Percentiles rank a stretch among this genome's conserved stretches.
These are phyloP conservation scores for Fraxinus velutina DNA, from an alignment of 305 asterid genomes.

Conservation along the genomic window DNA sequence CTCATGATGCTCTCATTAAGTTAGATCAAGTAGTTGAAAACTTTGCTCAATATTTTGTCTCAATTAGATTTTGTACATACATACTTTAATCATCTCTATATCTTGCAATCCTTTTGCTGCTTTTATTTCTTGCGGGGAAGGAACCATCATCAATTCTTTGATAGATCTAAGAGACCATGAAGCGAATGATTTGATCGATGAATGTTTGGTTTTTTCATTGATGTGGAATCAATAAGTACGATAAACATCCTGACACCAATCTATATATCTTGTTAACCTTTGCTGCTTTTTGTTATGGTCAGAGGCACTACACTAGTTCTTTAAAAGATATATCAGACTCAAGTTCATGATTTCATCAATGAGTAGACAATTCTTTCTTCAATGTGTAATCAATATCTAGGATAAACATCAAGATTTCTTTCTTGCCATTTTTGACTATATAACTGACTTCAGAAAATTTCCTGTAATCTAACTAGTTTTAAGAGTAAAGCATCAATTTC, in stretches of 20 bases:
- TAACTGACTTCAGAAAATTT: neutral
- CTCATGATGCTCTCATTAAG: neutral
- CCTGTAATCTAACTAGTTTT: neutral
- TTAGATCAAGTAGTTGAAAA: neutral
- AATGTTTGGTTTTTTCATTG: neutral
- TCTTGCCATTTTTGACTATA: neutral
- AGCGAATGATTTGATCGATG: neutral
- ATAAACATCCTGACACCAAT: neutral
- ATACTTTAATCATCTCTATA: neutral
- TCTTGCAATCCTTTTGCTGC: neutral
- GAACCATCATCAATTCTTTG: neutral
- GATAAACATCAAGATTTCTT: neutral
- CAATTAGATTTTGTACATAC: neutral
- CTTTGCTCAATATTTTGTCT: neutral
- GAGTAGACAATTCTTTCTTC: neutral
- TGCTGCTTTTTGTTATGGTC: neutral
- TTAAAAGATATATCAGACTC: neutral
- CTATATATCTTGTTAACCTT: neutral
- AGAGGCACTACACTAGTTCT: neutral
- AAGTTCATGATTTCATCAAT: neutral
- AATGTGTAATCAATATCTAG: neutral
- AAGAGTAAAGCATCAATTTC: neutral
- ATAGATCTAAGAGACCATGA: neutral
- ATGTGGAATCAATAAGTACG: neutral
- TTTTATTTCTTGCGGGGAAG: neutral